These are phyloP conservation scores for Rosa rugosa DNA, from an alignment of 306 rosid genomes.

Conservation along the genomic window DNA sequence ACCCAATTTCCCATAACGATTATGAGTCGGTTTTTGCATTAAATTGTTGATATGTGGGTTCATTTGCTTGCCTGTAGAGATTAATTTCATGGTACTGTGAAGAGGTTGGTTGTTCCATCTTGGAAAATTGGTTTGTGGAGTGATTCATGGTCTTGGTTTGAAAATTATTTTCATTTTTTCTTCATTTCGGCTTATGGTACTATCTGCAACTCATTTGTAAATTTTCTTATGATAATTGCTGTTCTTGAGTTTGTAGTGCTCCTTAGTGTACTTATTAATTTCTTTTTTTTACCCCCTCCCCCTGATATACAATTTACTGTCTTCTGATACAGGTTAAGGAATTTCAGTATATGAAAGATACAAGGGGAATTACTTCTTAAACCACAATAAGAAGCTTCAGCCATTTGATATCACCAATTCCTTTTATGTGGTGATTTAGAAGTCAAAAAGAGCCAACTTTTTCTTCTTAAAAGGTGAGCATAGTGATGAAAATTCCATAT, in stretches of 20 bases:
- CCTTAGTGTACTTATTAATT: not conserved
- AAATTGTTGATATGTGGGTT: conserved; percentile 4
- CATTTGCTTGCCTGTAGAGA: not conserved
- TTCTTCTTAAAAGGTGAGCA: too few species aligned
- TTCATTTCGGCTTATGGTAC: not conserved
- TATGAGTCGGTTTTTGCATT: not conserved
- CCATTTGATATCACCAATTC: too few species aligned
- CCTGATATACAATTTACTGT: not conserved
- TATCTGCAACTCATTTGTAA: not conserved
- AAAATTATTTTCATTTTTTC: not conserved
- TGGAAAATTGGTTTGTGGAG: not conserved
- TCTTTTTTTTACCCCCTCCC: too few species aligned
- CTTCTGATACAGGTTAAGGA: conserved; percentile 71
- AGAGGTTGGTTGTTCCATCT: not conserved
- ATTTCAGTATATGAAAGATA: conserved; percentile 31
- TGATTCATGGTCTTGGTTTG: not conserved
- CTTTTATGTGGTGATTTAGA: too few species aligned
- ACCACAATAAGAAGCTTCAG: too few species aligned
- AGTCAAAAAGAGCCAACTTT: too few species aligned
- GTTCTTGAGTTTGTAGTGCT: too few species aligned
- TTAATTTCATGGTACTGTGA: not conserved
- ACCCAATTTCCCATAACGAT: too few species aligned
- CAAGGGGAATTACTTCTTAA: too few species aligned
- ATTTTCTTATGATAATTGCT: not conserved
- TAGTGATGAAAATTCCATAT: too few species aligned